These are phyloP conservation scores for Apiotrichum veenhuisii DNA, from an alignment of 1,284 basidiomycete genomes.

Conservation along the genomic window DNA sequence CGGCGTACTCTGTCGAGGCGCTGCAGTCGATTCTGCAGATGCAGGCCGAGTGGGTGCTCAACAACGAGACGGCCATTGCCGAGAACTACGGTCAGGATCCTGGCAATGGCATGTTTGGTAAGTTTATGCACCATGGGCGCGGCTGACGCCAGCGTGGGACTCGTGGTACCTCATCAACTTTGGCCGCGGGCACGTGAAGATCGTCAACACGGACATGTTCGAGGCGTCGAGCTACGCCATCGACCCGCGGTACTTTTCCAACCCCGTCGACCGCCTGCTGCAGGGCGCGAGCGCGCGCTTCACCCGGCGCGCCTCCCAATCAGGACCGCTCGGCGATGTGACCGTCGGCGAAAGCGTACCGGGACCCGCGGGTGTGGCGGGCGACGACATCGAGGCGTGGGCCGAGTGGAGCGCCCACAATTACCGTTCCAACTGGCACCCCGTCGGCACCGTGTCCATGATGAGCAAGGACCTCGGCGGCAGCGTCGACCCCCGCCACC, in stretches of 20 bases:
- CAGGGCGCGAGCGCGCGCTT: constrained; percentile 19
- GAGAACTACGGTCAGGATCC: constrained; percentile 44
- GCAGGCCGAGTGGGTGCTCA: constrained; percentile 45
- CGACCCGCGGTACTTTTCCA: constrained; percentile 48
- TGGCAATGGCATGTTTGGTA: constrained; percentile 34
- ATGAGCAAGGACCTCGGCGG: constrained; percentile 60
- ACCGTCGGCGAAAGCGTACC: too few species aligned
- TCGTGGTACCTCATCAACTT: constrained; percentile 48
- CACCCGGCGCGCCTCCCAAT: constrained; percentile 23
- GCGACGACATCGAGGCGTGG: constrained; percentile 44
- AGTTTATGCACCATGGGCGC: constrained; percentile 29
- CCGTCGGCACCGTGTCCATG: constrained; percentile 62
- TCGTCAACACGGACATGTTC: constrained; percentile 37
- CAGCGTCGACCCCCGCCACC: constrained; percentile 52
- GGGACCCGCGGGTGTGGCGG: too few species aligned
- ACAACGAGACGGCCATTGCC: constrained; percentile 35
- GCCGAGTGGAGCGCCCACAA: constrained; percentile 38
- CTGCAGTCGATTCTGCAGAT: constrained; percentile 35
- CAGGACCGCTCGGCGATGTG: constrained; percentile 38
- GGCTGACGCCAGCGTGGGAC: too few species aligned
- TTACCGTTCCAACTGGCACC: constrained; percentile 47
- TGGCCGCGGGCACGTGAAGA: constrained; percentile 40
- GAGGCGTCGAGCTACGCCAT: constrained; percentile 21
- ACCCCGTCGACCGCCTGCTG: constrained; percentile 33
- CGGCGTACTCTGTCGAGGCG: constrained; percentile 28